These are phyloP conservation scores for Dactylellina parvicollis DNA, from an alignment of 2,329 filamentous ascomycete species.

Conservation along the genomic window DNA sequence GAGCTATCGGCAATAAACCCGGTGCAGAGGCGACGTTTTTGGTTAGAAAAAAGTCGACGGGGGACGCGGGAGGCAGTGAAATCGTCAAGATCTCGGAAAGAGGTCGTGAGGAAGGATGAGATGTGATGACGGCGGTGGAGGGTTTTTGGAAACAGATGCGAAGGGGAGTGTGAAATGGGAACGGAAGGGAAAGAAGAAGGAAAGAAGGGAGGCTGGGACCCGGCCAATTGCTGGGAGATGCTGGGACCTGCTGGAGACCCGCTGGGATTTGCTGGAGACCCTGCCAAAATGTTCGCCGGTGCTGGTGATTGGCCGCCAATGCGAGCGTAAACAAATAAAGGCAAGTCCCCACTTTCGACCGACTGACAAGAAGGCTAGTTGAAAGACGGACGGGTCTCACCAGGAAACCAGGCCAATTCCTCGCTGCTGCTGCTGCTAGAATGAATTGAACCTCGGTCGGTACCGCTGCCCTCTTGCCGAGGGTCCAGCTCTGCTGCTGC, in stretches of 20 bases:
- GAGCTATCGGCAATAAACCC: conserved; percentile 37
- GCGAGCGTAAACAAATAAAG: conserved; percentile 52
- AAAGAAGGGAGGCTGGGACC: conserved; percentile 50
- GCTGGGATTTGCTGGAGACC: background rate
- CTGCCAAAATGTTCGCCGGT: no score
- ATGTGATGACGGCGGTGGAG: conserved; percentile 51
- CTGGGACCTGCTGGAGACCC: background rate
- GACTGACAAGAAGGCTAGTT: no score
- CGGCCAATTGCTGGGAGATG: background rate
- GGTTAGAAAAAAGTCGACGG: conserved; percentile 24
- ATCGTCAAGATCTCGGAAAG: conserved; percentile 29
- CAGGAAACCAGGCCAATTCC: conserved; percentile 8
- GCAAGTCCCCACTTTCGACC: conserved; percentile 14
- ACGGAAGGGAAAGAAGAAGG: conserved; percentile 16
- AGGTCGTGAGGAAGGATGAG: conserved; percentile 26
- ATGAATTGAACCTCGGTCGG: conserved; percentile 51
- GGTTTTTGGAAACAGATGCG: conserved; percentile 33
- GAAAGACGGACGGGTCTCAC: no score
- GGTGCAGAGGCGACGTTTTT: conserved; percentile 38
- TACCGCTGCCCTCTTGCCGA: conserved; percentile 32
- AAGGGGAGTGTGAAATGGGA: conserved; percentile 36
- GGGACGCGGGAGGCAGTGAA: conserved; percentile 12
- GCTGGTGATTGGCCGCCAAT: conserved; percentile 46
- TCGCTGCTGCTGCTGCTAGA: no score
- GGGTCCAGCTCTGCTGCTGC: background rate